Base-by-base conservation (phyloP, 345 rosid species). In the Eucalyptus sp. region DNA sequence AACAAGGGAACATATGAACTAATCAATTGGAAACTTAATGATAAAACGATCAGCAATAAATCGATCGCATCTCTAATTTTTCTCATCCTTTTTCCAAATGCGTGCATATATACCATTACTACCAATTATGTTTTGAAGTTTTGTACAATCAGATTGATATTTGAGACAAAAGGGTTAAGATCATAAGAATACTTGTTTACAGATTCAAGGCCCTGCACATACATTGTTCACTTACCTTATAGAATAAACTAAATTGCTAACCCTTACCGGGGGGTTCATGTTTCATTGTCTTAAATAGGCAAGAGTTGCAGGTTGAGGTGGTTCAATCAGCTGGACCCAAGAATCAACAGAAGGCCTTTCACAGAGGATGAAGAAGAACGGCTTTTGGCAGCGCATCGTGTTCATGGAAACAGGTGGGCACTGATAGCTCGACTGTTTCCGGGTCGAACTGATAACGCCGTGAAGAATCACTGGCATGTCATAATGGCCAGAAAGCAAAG, bases 351-450 rank as follows among this genome's bases (percentile, higher is more conserved):
- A 76, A 92, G 91, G 46, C 96, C 94, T 2, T 94, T 94, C 83
- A 92, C 94, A 10, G 94, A 94, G 48, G 94, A 93, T 33, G 96
- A 94, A 90, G 96, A 94, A 88, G 93, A 92, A 37, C 89, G 94
- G 87, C 93, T 94, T 43, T 91, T 94, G 20, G 91, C 93, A 12
- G 95, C 93, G 25, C 96, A 94, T 71, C 81, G 90, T 10, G 86
- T 94, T 48, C 96, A 94, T 7, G 96, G 96, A 33, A 94, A 94
- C 90, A 93, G 93, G 86, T 94, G 96, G 96, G 94, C 95, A n/a
- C 71, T 92, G 18, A 94, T 94, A 80, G 93, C 96, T 16, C 89
- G 93, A 83, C 91, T 93, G 51, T 94, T 94, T 76, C 95, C 94
- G 0, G 96, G 96, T n/a, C 87, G 95, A 62, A 94, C 96, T 4